Base-by-base conservation (phyloP, 305 asterid genomes). In the Coffea humblotiana region DNA sequence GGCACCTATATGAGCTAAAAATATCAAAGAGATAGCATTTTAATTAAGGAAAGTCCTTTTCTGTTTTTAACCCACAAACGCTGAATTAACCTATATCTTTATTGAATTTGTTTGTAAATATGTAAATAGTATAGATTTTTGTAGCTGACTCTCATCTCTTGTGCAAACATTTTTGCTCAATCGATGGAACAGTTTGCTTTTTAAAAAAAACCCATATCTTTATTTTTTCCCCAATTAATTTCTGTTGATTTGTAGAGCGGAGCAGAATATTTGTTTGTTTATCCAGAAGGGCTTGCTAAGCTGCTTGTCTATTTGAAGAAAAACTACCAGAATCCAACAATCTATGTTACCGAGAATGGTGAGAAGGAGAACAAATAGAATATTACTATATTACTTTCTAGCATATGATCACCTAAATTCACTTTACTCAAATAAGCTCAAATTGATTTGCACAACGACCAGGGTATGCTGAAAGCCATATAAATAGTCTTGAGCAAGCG, bases 301-400 rank as follows among this genome's bases (percentile, higher is more conserved):
- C 90, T 91, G 77, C 87, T 92, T 35, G 63, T 85, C 66, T 86
- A 91, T 77, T 76, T 84, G 4, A 91, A 90, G 87, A 47, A 85
- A 10, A 87, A 86, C 4, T 92, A 88, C 84, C 82, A 89, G 27
- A 82, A 83, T 71, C 94, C 94, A 3, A 60, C 72, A 18, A 86
- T 92, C 43, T 89, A 85, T 71, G 80, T 92, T 23, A 88, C 91
- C 1, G 97, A 90, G 78, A 86, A 83, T 76, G 95, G 95, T 90
- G 83, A 19, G 82, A 32, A 35, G 56, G 60, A 4, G 10, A 8
- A 67, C 51, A 16, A 70, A 15, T 43, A 40, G 10, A 77, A 32
- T 2, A 18, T 45, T 6, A 8, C n/a, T 0, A 11, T 32, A 32
- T 4, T 15, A 8, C 11, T 3, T 14, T 23, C 6, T 7, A 14